These are phyloP conservation scores for Lithospermum erythrorhizon DNA, from an alignment of 257 asterid species.

Conservation along the genomic window DNA sequence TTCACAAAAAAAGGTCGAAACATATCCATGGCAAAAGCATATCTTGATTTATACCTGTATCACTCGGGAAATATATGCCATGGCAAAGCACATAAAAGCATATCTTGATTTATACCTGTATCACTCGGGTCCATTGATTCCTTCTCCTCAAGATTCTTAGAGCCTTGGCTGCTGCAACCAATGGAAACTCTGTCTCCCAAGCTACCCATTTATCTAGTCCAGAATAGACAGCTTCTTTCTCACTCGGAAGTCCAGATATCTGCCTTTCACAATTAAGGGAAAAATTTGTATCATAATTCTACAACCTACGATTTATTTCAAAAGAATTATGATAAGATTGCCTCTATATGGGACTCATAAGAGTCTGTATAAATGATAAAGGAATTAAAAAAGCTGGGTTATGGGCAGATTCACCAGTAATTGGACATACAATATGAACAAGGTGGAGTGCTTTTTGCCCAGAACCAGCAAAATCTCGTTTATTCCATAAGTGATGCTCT, in stretches of 20 bases:
- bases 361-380: background rate
- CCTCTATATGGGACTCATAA: background rate
- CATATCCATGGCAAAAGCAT: too few species aligned
- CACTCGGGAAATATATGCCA: constrained; percentile 4
- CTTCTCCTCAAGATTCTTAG: constrained; percentile 57
- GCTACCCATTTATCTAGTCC: constrained; percentile 83
- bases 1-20: too few species aligned
- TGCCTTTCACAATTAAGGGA: constrained; percentile 19
- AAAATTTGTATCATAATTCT: background rate
- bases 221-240: constrained; percentile 71
- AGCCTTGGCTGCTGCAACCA: constrained; percentile 92
- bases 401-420: constrained; percentile 1
- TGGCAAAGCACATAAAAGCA: too few species aligned
- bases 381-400: background rate
- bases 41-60: constrained; percentile 44
- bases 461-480: constrained; percentile 69
- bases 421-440: constrained; percentile 46
- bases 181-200: constrained; percentile 92
- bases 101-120: constrained; percentile 38
- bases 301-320: background rate
- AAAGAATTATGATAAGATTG: background rate
- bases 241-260: constrained; percentile 76
- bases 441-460: constrained; percentile 78
- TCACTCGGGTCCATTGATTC: constrained; percentile 61
- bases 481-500: constrained; percentile 81